A percentile compares a stretch with the other conserved stretches of the same genome.
Conservation (phyloP, 2,329 filamentous ascomycete species). For the Passalora sequoiae region DNA sequence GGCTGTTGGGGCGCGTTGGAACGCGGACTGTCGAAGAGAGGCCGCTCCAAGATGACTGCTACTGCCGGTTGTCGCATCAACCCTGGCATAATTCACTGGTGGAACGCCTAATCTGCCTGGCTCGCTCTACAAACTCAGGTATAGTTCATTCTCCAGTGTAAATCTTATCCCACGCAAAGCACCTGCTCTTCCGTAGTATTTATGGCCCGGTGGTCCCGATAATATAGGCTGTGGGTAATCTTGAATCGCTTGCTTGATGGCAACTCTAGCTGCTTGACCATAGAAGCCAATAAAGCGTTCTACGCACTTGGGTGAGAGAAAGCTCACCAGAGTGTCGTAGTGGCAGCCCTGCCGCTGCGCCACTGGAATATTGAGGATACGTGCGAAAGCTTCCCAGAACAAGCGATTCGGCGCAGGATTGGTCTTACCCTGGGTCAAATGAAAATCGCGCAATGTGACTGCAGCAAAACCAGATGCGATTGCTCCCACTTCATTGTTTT, state of each 20-base stretch:
- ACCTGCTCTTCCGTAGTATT: neutral
- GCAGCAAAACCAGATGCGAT: conserved; percentile 79
- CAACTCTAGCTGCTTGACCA: conserved; percentile 67
- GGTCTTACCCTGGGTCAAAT: conserved; percentile 56
- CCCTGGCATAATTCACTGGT: too few relatives aligned
- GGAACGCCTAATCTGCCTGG: neutral
- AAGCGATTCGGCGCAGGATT: conserved; percentile 74
- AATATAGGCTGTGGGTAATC: conserved; percentile 11
- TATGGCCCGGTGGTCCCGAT: neutral
- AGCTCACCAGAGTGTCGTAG: conserved; percentile 47
- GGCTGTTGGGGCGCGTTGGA: too few relatives aligned
- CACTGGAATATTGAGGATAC: conserved; percentile 69
- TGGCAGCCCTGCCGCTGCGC: conserved; percentile 46
- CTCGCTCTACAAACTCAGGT: conserved; percentile 8
- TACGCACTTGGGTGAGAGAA: conserved; percentile 57
- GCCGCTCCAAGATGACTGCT: too few relatives aligned
- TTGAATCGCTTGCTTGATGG: conserved; percentile 47
- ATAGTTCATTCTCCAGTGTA: conserved; percentile 1
- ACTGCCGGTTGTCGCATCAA: too few relatives aligned
- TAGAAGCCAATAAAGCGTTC: conserved; percentile 75
- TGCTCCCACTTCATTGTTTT: conserved; percentile 55
- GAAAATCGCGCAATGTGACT: conserved; percentile 76
- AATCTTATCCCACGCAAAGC: neutral
- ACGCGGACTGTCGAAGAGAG: too few relatives aligned
- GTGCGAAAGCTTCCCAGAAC: conserved; percentile 76